A percentile compares a stretch with the other conserved stretches of the same genome.
phyloP scores from a whole-genome alignment of 768 basidiomycete species.

The Cyclocybe cylindracea region DNA sequence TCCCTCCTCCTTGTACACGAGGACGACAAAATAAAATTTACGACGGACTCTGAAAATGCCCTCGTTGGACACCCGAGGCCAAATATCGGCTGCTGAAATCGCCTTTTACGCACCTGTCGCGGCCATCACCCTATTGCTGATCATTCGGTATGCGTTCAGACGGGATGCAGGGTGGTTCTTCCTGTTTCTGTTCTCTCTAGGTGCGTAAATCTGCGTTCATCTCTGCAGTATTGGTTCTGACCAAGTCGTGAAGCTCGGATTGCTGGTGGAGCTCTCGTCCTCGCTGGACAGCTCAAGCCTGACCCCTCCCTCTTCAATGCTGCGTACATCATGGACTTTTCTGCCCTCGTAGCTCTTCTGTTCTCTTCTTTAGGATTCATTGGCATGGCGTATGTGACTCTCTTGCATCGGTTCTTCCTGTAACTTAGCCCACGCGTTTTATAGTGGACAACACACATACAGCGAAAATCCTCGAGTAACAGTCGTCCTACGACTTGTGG shows the following conservation, averaged over 20 bases:
- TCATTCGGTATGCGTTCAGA: conserved; percentile 55
- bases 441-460: conserved; percentile 51
- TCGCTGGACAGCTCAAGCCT: conserved; percentile 48
- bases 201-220: conserved; percentile 36
- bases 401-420: conserved; percentile 6
- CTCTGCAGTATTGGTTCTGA: neutral
- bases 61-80: conserved; percentile 42
- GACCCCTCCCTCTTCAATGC: conserved; percentile 50
- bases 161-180: conserved; percentile 69
- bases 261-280: conserved; percentile 53
- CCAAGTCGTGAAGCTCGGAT: conserved; percentile 49
- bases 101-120: conserved; percentile 61
- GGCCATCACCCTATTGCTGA: conserved; percentile 42
- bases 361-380: conserved; percentile 48
- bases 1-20: conserved; percentile 13
- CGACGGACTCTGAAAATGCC: conserved; percentile 35
- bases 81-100: conserved; percentile 61
- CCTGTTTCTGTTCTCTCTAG: conserved; percentile 57
- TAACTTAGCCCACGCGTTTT: conserved; percentile 20
- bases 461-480: conserved; percentile 48
- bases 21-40: conserved; percentile 19
- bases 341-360: conserved; percentile 40
- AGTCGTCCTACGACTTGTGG: conserved; percentile 35
- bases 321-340: conserved; percentile 51
- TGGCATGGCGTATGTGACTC: conserved; percentile 45